Evolutionary conservation across 208 protist species (phyloP).

Genomic region (Crithidia brevicula): DNA sequence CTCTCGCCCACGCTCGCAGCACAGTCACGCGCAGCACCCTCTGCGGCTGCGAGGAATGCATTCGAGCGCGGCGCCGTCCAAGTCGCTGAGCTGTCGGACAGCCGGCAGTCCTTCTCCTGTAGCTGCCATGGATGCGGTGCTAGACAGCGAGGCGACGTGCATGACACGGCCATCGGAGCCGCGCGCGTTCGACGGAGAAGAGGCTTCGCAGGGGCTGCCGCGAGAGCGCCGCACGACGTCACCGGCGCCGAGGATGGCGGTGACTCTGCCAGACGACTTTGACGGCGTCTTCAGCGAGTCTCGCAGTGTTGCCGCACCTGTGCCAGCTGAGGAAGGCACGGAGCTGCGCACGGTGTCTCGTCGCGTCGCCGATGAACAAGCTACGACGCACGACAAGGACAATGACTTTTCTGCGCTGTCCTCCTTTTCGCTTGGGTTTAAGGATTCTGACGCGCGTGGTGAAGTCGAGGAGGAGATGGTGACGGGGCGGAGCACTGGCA

Average conservation of each 20-base stretch:
- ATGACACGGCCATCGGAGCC: constrained; percentile 14
- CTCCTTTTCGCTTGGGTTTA: constrained; percentile 2
- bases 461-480: background rate
- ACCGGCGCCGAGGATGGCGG: constrained; percentile 24
- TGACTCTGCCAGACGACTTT: constrained; percentile 17
- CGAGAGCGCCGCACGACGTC: constrained; percentile 16
- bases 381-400: no score
- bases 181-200: background rate
- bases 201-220: background rate
- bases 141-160: constrained; percentile 26
- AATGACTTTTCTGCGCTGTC: no score
- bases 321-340: background rate
- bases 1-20: constrained; percentile 3
- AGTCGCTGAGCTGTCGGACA: background rate
- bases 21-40: background rate
- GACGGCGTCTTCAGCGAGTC: constrained; percentile 15
- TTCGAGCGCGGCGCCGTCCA: background rate
- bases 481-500: background rate
- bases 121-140: background rate
- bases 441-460: no score
- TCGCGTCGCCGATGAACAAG: no score
- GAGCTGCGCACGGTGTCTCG: no score
- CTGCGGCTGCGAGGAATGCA: background rate
- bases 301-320: background rate
- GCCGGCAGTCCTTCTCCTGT: background rate